Evolutionary conservation across 2,329 filamentous ascomycete genomes (phyloP), one percentile per base, ranked within the genome.

Genomic region (Cladophialophora carrionii): DNA sequence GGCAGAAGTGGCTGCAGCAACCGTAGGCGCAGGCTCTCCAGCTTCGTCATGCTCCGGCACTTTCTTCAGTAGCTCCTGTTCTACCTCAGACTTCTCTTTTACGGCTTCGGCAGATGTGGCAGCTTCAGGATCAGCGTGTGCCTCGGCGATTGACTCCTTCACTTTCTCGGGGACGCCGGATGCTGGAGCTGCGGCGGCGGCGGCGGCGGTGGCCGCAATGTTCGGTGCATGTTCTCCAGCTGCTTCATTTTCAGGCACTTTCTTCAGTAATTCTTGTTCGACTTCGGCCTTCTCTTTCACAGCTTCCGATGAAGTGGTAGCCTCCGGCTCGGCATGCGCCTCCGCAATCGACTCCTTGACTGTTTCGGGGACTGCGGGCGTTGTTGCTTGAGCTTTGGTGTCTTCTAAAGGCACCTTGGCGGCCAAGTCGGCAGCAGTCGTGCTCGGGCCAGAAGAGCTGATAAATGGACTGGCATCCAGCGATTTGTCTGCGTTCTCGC

Each of bases 221-320:
- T 76, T 75, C 17, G 79, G 79, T 2, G 77, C 77, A 1, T 78
- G 78, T 37, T 73, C 66, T 7, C 78, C 78, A 12, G 71, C 68
- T 2, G 73, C 76, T 17, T 79, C 74, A n/a, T 74, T 72, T 3
- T 73, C 65, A 0, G 71, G 70, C 10, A 81, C 74, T 49, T 76
- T 77, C 65, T 86, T 83, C 56, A 92, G 80, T 8, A 96, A 82
- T 78, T 96, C 89, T 31, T 85, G 77, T 80, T 96, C 91, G 4
- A 92, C 83, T 9, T 81, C 83, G 75, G 85, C 86, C 85, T 95
- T 95, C 72, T 93, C 90, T 67, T 84, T 79, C 7, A 95, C 89
- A 20, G 88, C 89, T 62, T 83, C 82, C 1, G 86, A 80, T 76
- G 87, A 89, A 61, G 85, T 84, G 37, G 89, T 85, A 37, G 91